Conservation (phyloP, 768 basidiomycete genomes). For the Paxillus rubicundulus region DNA sequence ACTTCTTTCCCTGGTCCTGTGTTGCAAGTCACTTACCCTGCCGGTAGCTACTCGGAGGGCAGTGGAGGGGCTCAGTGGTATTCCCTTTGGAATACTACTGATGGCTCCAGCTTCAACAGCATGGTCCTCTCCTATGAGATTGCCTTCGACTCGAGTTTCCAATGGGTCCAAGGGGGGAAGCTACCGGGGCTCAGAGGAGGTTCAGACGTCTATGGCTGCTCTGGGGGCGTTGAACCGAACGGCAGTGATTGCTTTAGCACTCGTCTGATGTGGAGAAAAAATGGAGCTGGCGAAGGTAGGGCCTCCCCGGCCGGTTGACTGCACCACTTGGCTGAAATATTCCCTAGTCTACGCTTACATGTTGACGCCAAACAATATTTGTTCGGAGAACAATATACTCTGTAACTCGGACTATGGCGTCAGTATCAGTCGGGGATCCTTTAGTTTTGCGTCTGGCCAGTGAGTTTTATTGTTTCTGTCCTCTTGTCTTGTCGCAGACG, state of each 20-base stretch:
- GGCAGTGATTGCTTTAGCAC: slow-evolving; percentile 72
- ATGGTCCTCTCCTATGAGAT: slow-evolving; percentile 77
- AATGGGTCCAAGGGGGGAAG: slow-evolving; percentile 76
- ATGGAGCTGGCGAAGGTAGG: slow-evolving; percentile 68
- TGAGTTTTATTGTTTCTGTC: slow-evolving; percentile 38
- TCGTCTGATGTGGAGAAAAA: slow-evolving; percentile 72
- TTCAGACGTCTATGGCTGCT: slow-evolving; percentile 57
- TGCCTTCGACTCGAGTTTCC: slow-evolving; percentile 61
- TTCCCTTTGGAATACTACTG: slow-evolving; percentile 63
- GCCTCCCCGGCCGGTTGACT: background rate
- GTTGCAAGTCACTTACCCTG: slow-evolving; percentile 63
- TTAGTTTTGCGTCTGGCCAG: slow-evolving; percentile 59
- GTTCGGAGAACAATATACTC: slow-evolving; percentile 48
- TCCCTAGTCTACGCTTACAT: slow-evolving; percentile 77
- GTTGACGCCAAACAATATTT: slow-evolving; percentile 59
- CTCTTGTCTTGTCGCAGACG: slow-evolving; percentile 1
- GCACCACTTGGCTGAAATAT: background rate
- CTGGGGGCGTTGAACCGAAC: slow-evolving; percentile 61
- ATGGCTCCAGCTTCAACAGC: slow-evolving; percentile 54
- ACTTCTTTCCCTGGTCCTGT: slow-evolving; percentile 33
- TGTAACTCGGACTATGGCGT: slow-evolving; percentile 79
- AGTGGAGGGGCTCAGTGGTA: slow-evolving; percentile 69
- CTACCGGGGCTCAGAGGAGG: slow-evolving; percentile 77
- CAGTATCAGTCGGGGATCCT: slow-evolving; percentile 68
- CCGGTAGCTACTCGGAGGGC: slow-evolving; percentile 55